Base-by-base conservation (phyloP, 345 rosid genomes). In the Chamaenerion angustifolium region DNA sequence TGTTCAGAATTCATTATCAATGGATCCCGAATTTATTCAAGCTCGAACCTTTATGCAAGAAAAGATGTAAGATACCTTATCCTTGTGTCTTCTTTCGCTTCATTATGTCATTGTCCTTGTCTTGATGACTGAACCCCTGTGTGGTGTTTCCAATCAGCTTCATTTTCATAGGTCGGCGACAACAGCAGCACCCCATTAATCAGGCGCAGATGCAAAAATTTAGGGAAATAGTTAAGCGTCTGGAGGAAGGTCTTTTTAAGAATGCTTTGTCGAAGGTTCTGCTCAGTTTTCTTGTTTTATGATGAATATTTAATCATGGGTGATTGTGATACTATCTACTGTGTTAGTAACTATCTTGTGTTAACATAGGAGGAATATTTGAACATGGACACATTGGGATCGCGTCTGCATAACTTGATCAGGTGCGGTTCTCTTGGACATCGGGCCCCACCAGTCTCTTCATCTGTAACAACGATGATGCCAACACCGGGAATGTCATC, bases 401-500 rank as follows among this genome's bases (percentile, higher is more conserved):
- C n/a, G n/a, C n/a, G n/a, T n/a, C n/a, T n/a, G n/a, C n/a, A n/a
- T n/a, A n/a, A n/a, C n/a, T n/a, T n/a, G n/a, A n/a, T n/a, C n/a
- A n/a, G n/a, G n/a, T n/a, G n/a, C n/a, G n/a, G n/a, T n/a, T n/a
- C n/a, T n/a, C n/a, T n/a, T n/a, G n/a, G n/a, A n/a, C n/a, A n/a
- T n/a, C n/a, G n/a, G n/a, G n/a, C n/a, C n/a, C 81, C 77, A 25
- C 66, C 71, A 62, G 71, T 67, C 77, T 70, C 96, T 13, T 68
- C 88, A 25, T 51, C 84, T 12, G 55, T 76, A 68, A 81, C 80
- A 54, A 77, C 87, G 40, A 84, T 92, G 96, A 87, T 92, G 52
- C 96, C 96, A 19, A 92, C 93, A 14, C 96, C 95, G 58, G 98
- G 98, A 45, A 73, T 92, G 68, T 55, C 37, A 31, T 31, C 88